Evolutionary conservation across 2,329 filamentous ascomycete genomes (phyloP).

Genomic region (Fusarium bactridioides): DNA sequence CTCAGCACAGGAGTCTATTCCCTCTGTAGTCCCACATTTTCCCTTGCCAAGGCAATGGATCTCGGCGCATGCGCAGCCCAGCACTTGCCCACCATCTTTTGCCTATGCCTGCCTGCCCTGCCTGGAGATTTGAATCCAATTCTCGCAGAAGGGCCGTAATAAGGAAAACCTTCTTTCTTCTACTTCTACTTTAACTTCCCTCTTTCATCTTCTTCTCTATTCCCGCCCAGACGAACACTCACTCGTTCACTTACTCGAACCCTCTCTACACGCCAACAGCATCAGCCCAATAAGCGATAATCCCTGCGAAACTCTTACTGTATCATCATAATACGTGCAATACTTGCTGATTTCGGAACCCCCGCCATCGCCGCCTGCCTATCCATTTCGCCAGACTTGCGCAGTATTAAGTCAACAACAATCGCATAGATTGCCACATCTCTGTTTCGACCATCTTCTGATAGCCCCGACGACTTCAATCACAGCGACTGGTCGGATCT

Average conservation of each 20-base stretch:
- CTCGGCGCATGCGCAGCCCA: conserved; percentile 20
- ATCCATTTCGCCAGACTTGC: conserved; percentile 14
- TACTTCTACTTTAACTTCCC: conserved; percentile 9
- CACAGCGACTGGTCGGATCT: neutral
- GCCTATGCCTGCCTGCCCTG: conserved; percentile 19
- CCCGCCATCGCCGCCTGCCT: conserved; percentile 22
- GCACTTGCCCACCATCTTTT: conserved; percentile 14
- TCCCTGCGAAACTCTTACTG: conserved; percentile 10
- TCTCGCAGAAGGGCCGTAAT: conserved; percentile 26
- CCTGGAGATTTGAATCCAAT: conserved; percentile 25
- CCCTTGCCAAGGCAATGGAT: conserved; percentile 17
- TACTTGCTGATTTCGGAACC: conserved; percentile 19
- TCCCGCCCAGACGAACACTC: neutral
- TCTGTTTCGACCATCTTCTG: neutral
- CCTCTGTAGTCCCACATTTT: conserved; percentile 24
- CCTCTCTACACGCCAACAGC: neutral
- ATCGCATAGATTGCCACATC: conserved; percentile 7
- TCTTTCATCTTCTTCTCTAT: conserved; percentile 20
- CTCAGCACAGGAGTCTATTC: neutral
- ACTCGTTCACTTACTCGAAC: neutral
- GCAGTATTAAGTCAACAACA: conserved; percentile 9
- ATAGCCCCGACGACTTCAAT: neutral
- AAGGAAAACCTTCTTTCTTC: conserved; percentile 37
- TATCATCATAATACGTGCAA: conserved; percentile 14
- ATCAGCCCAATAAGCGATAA: conserved; percentile 2